Evolutionary conservation across 2,329 filamentous ascomycete genomes (phyloP), one percentile per base, ranked within the genome.

Genomic region (Cordyceps tenuipes): DNA sequence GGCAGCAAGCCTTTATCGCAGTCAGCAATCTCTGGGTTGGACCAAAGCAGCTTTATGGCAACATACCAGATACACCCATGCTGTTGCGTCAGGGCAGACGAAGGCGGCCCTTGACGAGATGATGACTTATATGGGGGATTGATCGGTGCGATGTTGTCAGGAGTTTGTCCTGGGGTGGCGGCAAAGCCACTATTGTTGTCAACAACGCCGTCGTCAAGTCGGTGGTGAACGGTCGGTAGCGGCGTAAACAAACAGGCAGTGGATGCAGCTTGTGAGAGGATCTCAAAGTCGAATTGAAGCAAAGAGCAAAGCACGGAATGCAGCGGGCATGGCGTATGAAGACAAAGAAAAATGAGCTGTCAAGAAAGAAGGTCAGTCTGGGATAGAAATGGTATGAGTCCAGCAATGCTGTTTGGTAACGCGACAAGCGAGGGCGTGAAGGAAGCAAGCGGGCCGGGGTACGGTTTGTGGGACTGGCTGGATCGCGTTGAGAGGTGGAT

Each of bases 1-100:
- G 91, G 91, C 39, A 97, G 82, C 58, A 99, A 84, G 49, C 94
- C 93, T 92, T 60, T 36, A 0, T 54, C 43, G 49, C 43, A 56
- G 57, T 72, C 50, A 73, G 65, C 49, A 61, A 1, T 5, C 17
- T 29, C 57, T 36, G 3, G 29, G 15, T 12, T 17, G 15, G 15
- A n/a, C 7, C 13, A 7, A 13, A 19, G 10, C 3, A 26, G 34
- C 26, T 34, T 53, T 53, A 10, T 29, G 13, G 52, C 19, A 43
- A 26, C 65, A 36, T 65, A 75, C 72, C 73, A 60, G 72, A 68
- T 57, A 75, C 71, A 65, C 73, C 73, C 73, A 75, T 75, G 52
- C 63, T 71, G 59, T 29, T 43, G 36, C 56, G 36, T 51, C 48
- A 29, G 56, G 56, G 44, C 56, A 21, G 34, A 15, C 7, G 48